Evolutionary conservation across 176 grass and related monocot species (phyloP).

Genomic region (Oryza glumipatula): DNA sequence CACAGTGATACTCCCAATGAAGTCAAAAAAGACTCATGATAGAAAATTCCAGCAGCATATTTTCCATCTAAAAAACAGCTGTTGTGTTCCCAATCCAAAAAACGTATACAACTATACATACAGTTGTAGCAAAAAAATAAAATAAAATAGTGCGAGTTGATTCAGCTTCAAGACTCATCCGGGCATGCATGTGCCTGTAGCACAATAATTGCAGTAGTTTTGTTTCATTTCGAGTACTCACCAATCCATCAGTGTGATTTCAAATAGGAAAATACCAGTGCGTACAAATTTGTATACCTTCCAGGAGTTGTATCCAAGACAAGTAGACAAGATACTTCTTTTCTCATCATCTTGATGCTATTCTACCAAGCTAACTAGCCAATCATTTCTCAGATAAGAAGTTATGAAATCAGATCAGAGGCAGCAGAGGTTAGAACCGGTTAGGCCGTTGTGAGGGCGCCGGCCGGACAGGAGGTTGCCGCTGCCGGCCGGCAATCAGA

Average conservation of each 20-base stretch:
- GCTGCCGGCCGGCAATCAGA: constrained; percentile 32
- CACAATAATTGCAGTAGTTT: background rate
- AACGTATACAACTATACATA: background rate
- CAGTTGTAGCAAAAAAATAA: background rate
- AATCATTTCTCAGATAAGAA: background rate
- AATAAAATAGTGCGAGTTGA: background rate
- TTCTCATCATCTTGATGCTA: background rate
- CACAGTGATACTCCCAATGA: background rate
- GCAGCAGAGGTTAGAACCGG: background rate
- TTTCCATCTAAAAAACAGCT: background rate
- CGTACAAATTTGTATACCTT: background rate
- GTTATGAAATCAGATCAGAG: background rate
- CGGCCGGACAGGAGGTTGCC: constrained; percentile 5
- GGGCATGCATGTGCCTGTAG: background rate
- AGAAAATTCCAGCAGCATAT: background rate
- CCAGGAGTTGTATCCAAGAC: background rate
- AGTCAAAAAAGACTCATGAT: background rate
- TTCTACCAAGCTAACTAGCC: background rate
- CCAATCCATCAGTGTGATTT: background rate
- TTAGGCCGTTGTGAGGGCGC: background rate
- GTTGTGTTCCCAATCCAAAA: background rate
- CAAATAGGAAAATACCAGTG: background rate
- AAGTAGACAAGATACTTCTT: background rate
- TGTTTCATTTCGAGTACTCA: background rate
- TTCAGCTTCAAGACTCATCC: background rate